Evolutionary conservation across 2,329 filamentous ascomycete species (phyloP).

Genomic region (Paecilomyces dactylethromorphus): DNA sequence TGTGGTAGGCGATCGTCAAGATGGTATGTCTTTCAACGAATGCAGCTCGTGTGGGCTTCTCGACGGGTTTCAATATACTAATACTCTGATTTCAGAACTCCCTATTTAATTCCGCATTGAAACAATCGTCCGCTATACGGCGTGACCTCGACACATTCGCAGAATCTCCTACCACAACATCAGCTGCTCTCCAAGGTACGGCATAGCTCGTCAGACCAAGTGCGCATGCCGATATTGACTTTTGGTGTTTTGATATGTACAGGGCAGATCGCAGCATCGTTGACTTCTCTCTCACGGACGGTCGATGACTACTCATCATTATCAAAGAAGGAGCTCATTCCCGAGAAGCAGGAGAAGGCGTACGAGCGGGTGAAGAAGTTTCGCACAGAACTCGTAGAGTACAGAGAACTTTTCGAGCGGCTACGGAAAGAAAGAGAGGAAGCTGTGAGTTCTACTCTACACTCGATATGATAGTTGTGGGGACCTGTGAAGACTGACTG

Average conservation of each 20-base stretch:
- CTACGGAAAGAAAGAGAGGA: conserved; percentile 76
- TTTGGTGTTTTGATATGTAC: conserved; percentile 12
- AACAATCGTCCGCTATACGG: conserved; percentile 74
- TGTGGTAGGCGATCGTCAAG: conserved; percentile 3
- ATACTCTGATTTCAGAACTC: conserved; percentile 54
- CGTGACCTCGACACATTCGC: conserved; percentile 68
- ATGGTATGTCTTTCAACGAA: conserved; percentile 6
- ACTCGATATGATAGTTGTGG: not conserved
- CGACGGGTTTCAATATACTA: not conserved
- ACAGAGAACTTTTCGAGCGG: conserved; percentile 67
- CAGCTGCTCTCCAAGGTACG: conserved; percentile 55
- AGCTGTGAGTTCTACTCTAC: conserved; percentile 38
- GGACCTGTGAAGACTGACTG: conserved; percentile 1
- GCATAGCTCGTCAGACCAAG: not conserved
- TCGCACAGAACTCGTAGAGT: conserved; percentile 72
- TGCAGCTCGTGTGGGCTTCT: not conserved
- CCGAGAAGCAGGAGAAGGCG: conserved; percentile 87
- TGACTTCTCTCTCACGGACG: conserved; percentile 78
- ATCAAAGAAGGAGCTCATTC: conserved; percentile 80
- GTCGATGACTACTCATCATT: conserved; percentile 86
- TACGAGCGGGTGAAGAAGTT: conserved; percentile 80
- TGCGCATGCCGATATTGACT: not conserved
- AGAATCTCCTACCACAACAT: conserved; percentile 50
- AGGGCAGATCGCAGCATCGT: conserved; percentile 70
- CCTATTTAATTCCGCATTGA: conserved; percentile 77